phyloP scores from a whole-genome alignment of 192 early-diverging fungal species.

The Umbelopsis ramanniana region DNA sequence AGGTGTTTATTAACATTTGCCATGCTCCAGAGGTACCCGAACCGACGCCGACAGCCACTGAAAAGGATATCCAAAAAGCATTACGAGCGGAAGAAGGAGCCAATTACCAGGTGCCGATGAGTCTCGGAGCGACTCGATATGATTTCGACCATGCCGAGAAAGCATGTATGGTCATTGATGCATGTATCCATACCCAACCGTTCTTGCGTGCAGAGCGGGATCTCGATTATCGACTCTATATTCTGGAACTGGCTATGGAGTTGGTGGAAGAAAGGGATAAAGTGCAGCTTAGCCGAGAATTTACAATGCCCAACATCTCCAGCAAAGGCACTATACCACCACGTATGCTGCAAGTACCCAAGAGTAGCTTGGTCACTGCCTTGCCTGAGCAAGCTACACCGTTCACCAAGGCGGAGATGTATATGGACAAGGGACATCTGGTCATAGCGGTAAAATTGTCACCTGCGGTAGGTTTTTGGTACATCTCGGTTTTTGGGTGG shows the following conservation, averaged over 20 bases:
- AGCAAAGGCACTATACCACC: slow-evolving; percentile 63
- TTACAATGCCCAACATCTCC: slow-evolving; percentile 56
- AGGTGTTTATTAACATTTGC: slow-evolving; percentile 72
- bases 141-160: slow-evolving; percentile 46
- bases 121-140: slow-evolving; percentile 51
- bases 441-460: slow-evolving; percentile 14
- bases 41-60: slow-evolving; percentile 49
- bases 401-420: not conserved
- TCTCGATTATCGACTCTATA: slow-evolving; percentile 66
- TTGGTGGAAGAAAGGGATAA: slow-evolving; percentile 67
- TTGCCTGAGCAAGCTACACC: not conserved
- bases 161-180: slow-evolving; percentile 66
- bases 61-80: slow-evolving; percentile 68
- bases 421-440: not conserved
- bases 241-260: slow-evolving; percentile 69
- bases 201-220: slow-evolving; percentile 59
- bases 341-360: slow-evolving; percentile 57
- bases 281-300: slow-evolving; percentile 63
- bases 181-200: slow-evolving; percentile 64
- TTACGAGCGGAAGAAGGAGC: slow-evolving; percentile 62
- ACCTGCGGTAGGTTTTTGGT: slow-evolving; percentile 11
- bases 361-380: slow-evolving; percentile 50
- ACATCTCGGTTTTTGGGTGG: not conserved
- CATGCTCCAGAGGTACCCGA: slow-evolving; percentile 57
- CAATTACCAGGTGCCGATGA: slow-evolving; percentile 67